Base-by-base conservation (phyloP, 2,329 filamentous ascomycete genomes). In the Penicillium crustosum region DNA sequence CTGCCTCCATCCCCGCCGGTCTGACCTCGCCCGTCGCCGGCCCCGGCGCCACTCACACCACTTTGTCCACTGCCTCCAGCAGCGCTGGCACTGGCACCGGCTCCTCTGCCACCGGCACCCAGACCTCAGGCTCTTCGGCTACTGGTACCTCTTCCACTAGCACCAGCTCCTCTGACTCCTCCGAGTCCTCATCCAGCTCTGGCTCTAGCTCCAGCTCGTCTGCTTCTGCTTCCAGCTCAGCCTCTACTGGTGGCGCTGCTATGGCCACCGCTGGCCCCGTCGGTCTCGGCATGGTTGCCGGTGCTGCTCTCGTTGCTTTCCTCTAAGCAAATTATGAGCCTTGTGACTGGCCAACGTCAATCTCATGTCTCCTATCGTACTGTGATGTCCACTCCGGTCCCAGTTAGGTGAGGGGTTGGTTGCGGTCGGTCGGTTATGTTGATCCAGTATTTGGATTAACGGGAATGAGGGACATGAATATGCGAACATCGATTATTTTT, bases 1-100 rank as follows among this genome's bases (percentile, higher is more conserved):
- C 73, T 53, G 75, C 72, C 33, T 75, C 75, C 25, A 75, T 79
- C 59, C 77, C 77, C n/a, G 74, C 77, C 31, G 75, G 74, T 49
- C 68, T 59, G 70, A 71, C 57, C 65, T 70, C 66, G 58, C 68
- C 64, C 19, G 63, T 64, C 29, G 62, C 64, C 33, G 70, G 69
- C 55, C 69, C 66, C 54, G 67, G 66, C 49, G 59, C 62, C 35
- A 58, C 57, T 31, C 57, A 62, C 1, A 70, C 67, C 58, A 73
- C 66, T 47, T 62, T 63, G 1, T 53, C 60, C n/a, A 63, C 66
- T 39, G 38, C 55, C 41, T 53, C 62, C 39, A 62, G 55, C 29
- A 60, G 59, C 49, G 55, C 66, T 36, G 60, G 66, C 55, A 62
- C 51, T 21, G 58, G 66, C 55, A 62, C 52, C 25, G 49, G 45